Evolutionary conservation across 208 protist genomes (phyloP), one percentile per base, ranked within the genome.

Genomic region (Leishmania tropica): DNA sequence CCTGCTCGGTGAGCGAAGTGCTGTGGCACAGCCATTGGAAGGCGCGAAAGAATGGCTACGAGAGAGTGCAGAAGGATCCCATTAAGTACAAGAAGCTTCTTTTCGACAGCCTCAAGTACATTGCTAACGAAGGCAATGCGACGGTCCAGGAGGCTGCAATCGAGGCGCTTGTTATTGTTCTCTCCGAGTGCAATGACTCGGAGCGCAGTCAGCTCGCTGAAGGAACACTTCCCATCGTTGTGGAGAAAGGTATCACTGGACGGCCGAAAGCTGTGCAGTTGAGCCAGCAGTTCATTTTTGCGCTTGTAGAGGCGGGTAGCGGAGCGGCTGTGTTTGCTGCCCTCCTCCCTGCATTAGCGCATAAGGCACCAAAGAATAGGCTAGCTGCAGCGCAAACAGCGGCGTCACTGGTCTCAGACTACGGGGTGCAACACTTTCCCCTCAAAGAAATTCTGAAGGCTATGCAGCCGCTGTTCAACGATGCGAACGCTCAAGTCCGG

Each of bases 221-320:
- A 5, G 83, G 77, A 21, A 83, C 85, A 1, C 81, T 98, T 2
- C 42, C 78, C 1, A 40, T 92, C 0, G 83, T 90, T 7, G 65
- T 96, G 3, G 93, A 96, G 68, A 95, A 95, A 71, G 95, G 95
- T n/a, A 89, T 96, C 51, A 95, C 91, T 3, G 95, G 95, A 17
- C 62, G 95, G 37, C 91, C 92, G 7, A 95, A 91, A 75, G 93
- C 92, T 1, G 88, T 85, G 24, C 76, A 89, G 56, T 51, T 80
- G 24, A 89, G 87, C 40, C 88, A 90, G 70, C 73, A 83, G 51
- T 92, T 97, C 67, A 83, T 90, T 13, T 78, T 74, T 6, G 37
- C 85, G 15, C 80, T 96, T 3, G 92, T 96, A 6, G 88, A 88
- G 51, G 83, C 85, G 24, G 92, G 85, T 1, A 86, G 89, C 47